Percentiles rank a stretch among this genome's conserved stretches.
phyloP scores from a whole-genome alignment of 352 stramenopile species.

The Globisporangium carolinianum region DNA sequence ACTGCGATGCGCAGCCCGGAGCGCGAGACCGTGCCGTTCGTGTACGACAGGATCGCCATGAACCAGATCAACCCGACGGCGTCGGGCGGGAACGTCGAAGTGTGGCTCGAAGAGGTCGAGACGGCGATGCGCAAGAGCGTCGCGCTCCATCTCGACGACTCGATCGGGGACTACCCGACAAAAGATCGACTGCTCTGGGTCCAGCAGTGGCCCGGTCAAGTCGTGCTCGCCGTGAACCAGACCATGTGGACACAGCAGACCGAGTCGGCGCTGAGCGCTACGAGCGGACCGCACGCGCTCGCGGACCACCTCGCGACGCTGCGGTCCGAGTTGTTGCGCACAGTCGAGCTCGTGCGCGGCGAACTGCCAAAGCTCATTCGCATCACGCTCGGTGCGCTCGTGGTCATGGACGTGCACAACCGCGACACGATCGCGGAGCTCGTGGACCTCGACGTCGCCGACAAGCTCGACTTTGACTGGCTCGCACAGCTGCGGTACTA shows the following conservation, averaged over 20 bases:
- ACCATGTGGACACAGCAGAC: slow-evolving; percentile 88
- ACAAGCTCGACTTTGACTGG: slow-evolving; percentile 91
- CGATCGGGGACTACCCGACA: slow-evolving; percentile 80
- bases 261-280: slow-evolving; percentile 50
- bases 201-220: slow-evolving; percentile 89
- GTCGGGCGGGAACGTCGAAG: slow-evolving; percentile 91
- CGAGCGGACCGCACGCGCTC: slow-evolving; percentile 35
- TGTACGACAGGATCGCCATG: slow-evolving; percentile 84
- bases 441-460: slow-evolving; percentile 64
- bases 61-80: slow-evolving; percentile 91
- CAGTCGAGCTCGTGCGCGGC: slow-evolving; percentile 88
- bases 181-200: slow-evolving; percentile 89
- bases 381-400: slow-evolving; percentile 86
- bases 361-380: slow-evolving; percentile 91
- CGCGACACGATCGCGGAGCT: slow-evolving; percentile 91
- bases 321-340: slow-evolving; percentile 75
- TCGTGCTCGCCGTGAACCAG: slow-evolving; percentile 91
- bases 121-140: slow-evolving; percentile 85
- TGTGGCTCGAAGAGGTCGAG: slow-evolving; percentile 81
- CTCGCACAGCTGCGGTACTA: slow-evolving; percentile 92
- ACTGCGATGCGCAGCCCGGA: slow-evolving; percentile 85
- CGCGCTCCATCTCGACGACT: slow-evolving; percentile 71
- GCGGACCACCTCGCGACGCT: slow-evolving; percentile 60
- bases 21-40: slow-evolving; percentile 87
- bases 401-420: slow-evolving; percentile 96